Conservation (phyloP, 1,284 basidiomycete genomes). For the Leccinum insolens region DNA sequence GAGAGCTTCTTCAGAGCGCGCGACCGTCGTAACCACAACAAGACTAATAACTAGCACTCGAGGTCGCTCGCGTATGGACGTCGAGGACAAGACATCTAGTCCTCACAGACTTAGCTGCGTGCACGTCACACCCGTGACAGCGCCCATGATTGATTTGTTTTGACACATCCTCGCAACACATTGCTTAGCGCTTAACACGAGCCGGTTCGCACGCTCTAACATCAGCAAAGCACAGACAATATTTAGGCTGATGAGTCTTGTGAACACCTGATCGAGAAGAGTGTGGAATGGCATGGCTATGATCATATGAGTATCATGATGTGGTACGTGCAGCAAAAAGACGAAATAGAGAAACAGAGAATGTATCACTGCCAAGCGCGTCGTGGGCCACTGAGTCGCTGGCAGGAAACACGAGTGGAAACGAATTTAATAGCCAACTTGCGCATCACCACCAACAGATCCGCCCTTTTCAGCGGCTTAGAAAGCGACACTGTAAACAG, state of each 20-base stretch:
- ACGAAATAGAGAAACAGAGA: slow-evolving; percentile 37
- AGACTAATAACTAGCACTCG: background rate
- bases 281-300: slow-evolving; percentile 30
- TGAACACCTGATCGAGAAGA: slow-evolving; percentile 19
- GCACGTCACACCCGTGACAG: slow-evolving; percentile 5
- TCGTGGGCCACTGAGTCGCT: slow-evolving; percentile 10
- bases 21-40: background rate
- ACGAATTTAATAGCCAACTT: slow-evolving; percentile 63
- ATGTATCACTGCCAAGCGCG: slow-evolving; percentile 13
- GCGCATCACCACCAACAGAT: slow-evolving; percentile 78
- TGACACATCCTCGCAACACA: background rate
- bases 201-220: slow-evolving; percentile 32
- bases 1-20: background rate
- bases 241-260: slow-evolving; percentile 40
- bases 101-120: background rate
- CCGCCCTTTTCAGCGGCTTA: slow-evolving; percentile 88
- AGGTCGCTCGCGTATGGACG: background rate
- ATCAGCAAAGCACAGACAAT: slow-evolving; percentile 25
- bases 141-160: slow-evolving; percentile 26
- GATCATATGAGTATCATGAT: slow-evolving; percentile 27
- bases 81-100: background rate
- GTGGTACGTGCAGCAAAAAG: slow-evolving; percentile 34
- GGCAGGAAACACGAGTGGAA: slow-evolving; percentile 40
- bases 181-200: background rate
- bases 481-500: slow-evolving; percentile 85